Conservation (phyloP, 164 flowering plant genomes). For the Sedum album region DNA sequence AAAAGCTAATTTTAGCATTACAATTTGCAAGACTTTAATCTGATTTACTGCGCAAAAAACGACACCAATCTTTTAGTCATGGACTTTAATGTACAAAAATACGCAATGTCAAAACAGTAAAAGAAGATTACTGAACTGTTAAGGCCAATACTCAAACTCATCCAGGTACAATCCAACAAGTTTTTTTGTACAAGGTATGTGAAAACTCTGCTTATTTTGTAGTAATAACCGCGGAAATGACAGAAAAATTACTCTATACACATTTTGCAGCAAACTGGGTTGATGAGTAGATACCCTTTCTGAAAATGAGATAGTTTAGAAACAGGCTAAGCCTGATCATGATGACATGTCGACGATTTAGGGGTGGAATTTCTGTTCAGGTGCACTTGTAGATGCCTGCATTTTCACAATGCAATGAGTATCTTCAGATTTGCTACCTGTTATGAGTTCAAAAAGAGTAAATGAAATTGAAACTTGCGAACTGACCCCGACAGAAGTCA, state of each 20-base stretch:
- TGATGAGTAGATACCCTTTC: not conserved
- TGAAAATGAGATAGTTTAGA: not conserved
- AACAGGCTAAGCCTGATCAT: not conserved
- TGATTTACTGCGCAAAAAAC: no score
- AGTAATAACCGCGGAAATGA: not conserved
- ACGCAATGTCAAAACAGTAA: no score
- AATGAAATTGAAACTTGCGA: not conserved
- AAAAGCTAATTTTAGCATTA: no score
- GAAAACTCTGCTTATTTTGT: not conserved
- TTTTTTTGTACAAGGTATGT: not conserved
- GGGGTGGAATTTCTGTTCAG: constrained; percentile 60
- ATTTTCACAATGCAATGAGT: not conserved
- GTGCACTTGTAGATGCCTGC: constrained; percentile 64
- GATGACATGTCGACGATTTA: constrained; percentile 12
- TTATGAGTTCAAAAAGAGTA: not conserved
- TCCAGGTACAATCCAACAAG: no score
- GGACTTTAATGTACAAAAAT: no score
- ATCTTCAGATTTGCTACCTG: not conserved
- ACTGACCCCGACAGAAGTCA: constrained; percentile 80
- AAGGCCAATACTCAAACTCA: no score
- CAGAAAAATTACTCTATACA: not conserved
- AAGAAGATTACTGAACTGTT: no score
- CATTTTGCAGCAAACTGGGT: not conserved
- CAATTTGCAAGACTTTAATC: no score
- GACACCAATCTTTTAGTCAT: no score